Conservation (phyloP, 163 green algal species). For the Scenedesmus sp. region DNA sequence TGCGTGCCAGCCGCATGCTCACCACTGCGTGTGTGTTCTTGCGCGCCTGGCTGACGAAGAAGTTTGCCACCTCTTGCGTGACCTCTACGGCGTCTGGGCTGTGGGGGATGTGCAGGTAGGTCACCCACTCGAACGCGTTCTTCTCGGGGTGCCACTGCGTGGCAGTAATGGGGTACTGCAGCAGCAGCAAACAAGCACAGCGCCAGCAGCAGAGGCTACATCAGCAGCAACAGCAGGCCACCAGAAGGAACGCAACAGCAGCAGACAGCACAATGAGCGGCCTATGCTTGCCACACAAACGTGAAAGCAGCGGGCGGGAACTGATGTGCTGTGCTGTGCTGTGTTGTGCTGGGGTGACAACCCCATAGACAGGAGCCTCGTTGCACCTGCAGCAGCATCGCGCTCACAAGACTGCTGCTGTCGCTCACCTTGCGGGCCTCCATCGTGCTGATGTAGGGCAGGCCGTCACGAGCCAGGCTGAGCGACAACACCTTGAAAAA, state of each 20-base stretch:
- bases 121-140: conserved; percentile 90
- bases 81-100: conserved; percentile 76
- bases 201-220: background rate
- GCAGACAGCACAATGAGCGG: background rate
- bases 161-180: conserved; percentile 81
- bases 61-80: conserved; percentile 83
- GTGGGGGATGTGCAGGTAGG: conserved; percentile 86
- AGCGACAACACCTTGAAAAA: conserved; percentile 86
- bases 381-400: background rate
- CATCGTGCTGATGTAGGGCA: conserved; percentile 85
- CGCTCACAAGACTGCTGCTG: background rate
- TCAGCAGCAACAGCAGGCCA: background rate
- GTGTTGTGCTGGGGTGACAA: background rate
- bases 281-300: background rate
- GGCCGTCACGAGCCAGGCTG: conserved; percentile 71
- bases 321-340: background rate
- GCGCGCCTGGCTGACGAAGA: conserved; percentile 80
- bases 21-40: conserved; percentile 76
- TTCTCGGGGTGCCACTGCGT: conserved; percentile 93
- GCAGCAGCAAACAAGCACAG: background rate
- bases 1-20: conserved; percentile 5
- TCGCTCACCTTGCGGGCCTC: conserved; percentile 67
- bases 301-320: background rate
- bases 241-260: background rate
- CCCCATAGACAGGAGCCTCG: no score